Evolutionary conservation across 108 stramenopile genomes (phyloP), one percentile per base, ranked within the genome.

Genomic region (Chaetoceros muelleri): DNA sequence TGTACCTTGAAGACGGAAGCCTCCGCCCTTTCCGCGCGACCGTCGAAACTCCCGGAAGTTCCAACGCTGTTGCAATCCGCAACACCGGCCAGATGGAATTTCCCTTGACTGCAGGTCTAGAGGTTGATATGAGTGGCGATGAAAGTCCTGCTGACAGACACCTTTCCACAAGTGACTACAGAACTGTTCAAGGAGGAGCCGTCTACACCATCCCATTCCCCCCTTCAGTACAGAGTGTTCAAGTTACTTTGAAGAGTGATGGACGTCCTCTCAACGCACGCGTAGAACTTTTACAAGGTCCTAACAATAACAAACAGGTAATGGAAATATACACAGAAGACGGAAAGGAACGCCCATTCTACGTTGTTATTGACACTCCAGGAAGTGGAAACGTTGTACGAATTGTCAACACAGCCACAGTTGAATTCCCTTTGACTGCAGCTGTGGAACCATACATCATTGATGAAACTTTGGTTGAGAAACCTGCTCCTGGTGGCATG

Each of bases 291-390:
- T 68, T 82, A 46, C 83, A 82, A 69, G 87, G 87, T 61, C 87
- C 87, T 29, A 89, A 89, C 72, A 84, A 89, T 69, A 82, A 76
- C 87, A 89, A 89, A 74, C 87, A 89, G 60, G 81, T 84, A 17
- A 76, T 84, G 60, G 87, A 85, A 61, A 62, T 89, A 13, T 89
- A 85, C 81, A 85, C 83, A 56, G 81, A 84, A 66, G 83, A 84
- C 47, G 87, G 87, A 58, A 59, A 75, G 69, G 83, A 89, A 26
- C 74, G 83, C 58, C 87, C 87, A 24, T 84, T 84, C 72, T 84
- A 80, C 52, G 77, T 75, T 48, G 71, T 83, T 57, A 75, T 89
- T 53, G 83, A 89, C 67, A 82, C 83, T 28, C 87, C 87, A 0
- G 83, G 79, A 71, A 73, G 66, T 59, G 87, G 83, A 66, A 85